phyloP scores from a whole-genome alignment of 2,329 filamentous ascomycete species.

The Hypoxylon sp. region DNA sequence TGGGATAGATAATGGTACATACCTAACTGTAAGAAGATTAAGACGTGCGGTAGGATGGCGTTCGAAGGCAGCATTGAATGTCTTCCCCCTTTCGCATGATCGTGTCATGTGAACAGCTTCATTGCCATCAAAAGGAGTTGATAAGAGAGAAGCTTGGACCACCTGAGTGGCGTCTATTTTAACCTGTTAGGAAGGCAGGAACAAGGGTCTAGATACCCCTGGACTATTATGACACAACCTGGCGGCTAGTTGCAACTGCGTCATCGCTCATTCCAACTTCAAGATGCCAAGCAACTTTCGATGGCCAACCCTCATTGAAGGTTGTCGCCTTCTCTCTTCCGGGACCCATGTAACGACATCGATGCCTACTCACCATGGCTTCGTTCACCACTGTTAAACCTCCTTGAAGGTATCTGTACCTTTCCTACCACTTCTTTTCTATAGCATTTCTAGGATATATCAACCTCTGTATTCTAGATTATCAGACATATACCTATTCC shows the following conservation, averaged over 20 bases:
- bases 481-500: slow-evolving; percentile 12
- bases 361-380: slow-evolving; percentile 20
- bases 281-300: slow-evolving; percentile 20
- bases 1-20: not conserved
- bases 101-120: slow-evolving; percentile 2
- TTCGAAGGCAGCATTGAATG: not conserved
- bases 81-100: not conserved
- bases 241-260: slow-evolving; percentile 43
- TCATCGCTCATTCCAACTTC: slow-evolving; percentile 45
- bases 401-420: slow-evolving; percentile 30
- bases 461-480: slow-evolving; percentile 21
- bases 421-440: slow-evolving; percentile 26
- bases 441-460: slow-evolving; percentile 34
- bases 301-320: slow-evolving; percentile 17
- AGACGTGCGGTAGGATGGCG: not conserved
- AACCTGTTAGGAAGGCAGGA: slow-evolving; percentile 13
- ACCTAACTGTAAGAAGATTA: not conserved
- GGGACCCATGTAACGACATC: not conserved
- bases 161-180: slow-evolving; percentile 2
- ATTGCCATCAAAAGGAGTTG: not conserved
- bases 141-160: slow-evolving; percentile 11
- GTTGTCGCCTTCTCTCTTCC: not conserved
- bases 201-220: slow-evolving; percentile 28
- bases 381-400: slow-evolving; percentile 27
- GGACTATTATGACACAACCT: slow-evolving; percentile 23